Conservation (phyloP, 192 early-diverging fungal species). For the Obelidium mucronatum region DNA sequence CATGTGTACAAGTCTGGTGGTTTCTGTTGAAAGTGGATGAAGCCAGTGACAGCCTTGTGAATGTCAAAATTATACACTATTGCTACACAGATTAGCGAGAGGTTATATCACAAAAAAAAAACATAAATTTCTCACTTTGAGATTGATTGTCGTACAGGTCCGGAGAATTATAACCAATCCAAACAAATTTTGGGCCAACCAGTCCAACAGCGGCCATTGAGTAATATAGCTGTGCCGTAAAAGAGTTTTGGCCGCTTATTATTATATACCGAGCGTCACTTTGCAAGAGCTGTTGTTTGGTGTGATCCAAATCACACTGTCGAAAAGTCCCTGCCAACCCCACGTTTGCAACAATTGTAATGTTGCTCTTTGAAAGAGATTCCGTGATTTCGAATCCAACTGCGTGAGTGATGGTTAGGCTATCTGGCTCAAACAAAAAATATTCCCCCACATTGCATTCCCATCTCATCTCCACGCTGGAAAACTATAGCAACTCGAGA, state of each 20-base stretch:
- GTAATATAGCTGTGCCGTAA: neutral
- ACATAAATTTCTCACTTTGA: neutral
- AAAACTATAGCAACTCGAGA: neutral
- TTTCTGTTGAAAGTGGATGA: neutral
- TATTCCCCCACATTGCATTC: neutral
- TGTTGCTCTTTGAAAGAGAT: too few species aligned
- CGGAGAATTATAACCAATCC: neutral
- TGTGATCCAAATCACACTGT: too few species aligned
- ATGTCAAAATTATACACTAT: too few species aligned
- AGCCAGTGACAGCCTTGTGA: too few species aligned
- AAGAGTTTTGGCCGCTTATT: neutral
- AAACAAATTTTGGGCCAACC: conserved; percentile 8
- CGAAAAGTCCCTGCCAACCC: too few species aligned
- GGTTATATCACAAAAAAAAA: too few species aligned
- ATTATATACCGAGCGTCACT: neutral
- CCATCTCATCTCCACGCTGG: neutral
- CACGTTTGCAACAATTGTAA: too few species aligned
- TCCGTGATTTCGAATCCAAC: neutral
- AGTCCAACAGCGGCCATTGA: neutral
- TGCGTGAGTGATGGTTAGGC: neutral
- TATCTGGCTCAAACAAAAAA: neutral
- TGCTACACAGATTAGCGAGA: too few species aligned
- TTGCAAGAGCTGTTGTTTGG: neutral
- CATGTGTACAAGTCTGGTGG: neutral
- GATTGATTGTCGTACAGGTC: neutral